Evolutionary conservation across 805 yeast genomes (phyloP).

Genomic region (Yamadazyma endophytica): DNA sequence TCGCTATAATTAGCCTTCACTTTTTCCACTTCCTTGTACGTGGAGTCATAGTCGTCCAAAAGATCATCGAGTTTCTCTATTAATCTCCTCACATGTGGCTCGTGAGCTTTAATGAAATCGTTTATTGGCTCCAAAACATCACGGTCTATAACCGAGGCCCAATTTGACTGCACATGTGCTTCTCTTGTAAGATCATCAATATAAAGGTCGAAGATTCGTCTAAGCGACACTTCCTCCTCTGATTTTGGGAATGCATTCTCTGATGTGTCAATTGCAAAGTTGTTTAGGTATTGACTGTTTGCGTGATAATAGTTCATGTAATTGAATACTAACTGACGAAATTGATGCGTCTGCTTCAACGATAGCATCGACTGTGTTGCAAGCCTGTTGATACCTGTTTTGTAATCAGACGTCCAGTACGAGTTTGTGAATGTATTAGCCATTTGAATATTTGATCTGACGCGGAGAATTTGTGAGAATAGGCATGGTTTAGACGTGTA

Average conservation of each 20-base stretch:
- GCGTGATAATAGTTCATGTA: slow-evolving; percentile 33
- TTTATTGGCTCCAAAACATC: slow-evolving; percentile 31
- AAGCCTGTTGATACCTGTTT: slow-evolving; percentile 30
- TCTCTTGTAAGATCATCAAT: slow-evolving; percentile 19
- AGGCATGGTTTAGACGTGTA: too few relatives aligned
- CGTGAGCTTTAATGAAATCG: slow-evolving; percentile 30
- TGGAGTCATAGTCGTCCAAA: slow-evolving; percentile 20
- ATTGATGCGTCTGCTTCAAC: slow-evolving; percentile 36
- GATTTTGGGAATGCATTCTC: not conserved
- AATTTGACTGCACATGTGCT: slow-evolving; percentile 16
- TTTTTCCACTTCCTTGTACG: slow-evolving; percentile 23
- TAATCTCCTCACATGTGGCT: slow-evolving; percentile 24
- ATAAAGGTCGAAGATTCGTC: slow-evolving; percentile 10
- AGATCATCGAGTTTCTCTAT: slow-evolving; percentile 20
- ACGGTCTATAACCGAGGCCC: slow-evolving; percentile 32
- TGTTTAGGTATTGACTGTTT: slow-evolving; percentile 29
- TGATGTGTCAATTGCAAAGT: slow-evolving; percentile 12
- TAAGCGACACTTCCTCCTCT: not conserved
- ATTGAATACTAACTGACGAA: slow-evolving; percentile 31
- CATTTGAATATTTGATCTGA: too few relatives aligned
- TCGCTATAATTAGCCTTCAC: slow-evolving; percentile 27
- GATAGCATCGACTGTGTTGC: slow-evolving; percentile 27
- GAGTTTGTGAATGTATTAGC: too few relatives aligned
- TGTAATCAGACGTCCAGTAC: slow-evolving; percentile 42
- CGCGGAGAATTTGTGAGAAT: too few relatives aligned